phyloP scores from a whole-genome alignment of 1,139 yeast genomes.

The Entelexis paramagnoliae region DNA sequence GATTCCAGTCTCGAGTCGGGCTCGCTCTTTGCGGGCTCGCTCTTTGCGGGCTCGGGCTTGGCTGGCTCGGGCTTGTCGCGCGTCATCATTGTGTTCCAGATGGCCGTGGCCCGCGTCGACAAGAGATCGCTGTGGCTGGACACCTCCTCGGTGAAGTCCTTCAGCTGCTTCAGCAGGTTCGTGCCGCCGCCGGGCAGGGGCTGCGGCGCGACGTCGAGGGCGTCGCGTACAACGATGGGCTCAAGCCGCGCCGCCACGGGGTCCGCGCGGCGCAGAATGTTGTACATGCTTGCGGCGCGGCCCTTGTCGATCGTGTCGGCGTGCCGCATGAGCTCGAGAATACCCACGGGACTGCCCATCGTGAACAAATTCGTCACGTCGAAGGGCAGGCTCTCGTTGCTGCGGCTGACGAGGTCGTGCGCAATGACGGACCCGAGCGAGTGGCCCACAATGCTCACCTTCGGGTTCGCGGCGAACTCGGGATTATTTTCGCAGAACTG shows the following conservation, averaged over 20 bases:
- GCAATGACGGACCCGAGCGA: conserved; percentile 78
- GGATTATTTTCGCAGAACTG: conserved; percentile 55
- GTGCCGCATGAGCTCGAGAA: conserved; percentile 59
- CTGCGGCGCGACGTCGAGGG: conserved; percentile 17
- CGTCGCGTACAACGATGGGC: conserved; percentile 47
- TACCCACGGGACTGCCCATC: conserved; percentile 81
- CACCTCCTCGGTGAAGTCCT: conserved; percentile 19
- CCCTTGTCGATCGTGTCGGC: conserved; percentile 39
- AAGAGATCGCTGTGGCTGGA: conserved; percentile 16
- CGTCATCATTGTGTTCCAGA: conserved; percentile 7
- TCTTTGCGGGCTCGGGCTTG: not conserved
- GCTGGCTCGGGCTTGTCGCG: conserved; percentile 6
- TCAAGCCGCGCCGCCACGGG: conserved; percentile 82
- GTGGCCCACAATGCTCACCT: conserved; percentile 75
- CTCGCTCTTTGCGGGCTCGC: no score
- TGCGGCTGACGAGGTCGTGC: conserved; percentile 55
- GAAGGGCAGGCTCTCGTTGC: conserved; percentile 44
- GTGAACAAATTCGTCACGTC: conserved; percentile 63
- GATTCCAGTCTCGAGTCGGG: no score
- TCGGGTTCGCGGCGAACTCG: conserved; percentile 46
- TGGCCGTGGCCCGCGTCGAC: conserved; percentile 13
- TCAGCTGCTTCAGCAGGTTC: conserved; percentile 19
- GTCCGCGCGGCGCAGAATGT: conserved; percentile 78
- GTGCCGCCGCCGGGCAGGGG: conserved; percentile 19
- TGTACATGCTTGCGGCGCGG: conserved; percentile 51